Base-by-base conservation (phyloP, 2,329 filamentous ascomycete genomes). In the Phoma herbarum region DNA sequence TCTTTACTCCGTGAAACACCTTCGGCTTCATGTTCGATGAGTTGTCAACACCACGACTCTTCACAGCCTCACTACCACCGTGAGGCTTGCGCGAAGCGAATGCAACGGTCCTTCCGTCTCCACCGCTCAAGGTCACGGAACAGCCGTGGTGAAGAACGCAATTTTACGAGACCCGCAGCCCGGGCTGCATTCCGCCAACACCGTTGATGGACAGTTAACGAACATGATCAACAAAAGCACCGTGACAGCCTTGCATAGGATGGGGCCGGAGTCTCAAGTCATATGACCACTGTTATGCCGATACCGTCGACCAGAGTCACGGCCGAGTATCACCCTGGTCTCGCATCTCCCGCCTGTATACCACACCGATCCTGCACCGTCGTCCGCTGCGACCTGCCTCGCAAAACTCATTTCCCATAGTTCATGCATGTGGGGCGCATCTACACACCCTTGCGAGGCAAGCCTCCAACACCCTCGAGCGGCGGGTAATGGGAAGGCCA, bases 341-440 rank as follows among this genome's bases (percentile, higher is more conserved):
- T 50, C 50, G 53, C 59, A 60, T 60, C 59, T 59, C 61, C 55
- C 59, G 61, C 39, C 37, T 22, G 46, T 20, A 33, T 20, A 33
- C 45, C 53, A 50, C 44, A 45, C 41, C 33, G 44, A 42, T 52
- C 26, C 45, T 59, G 25, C 45, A 28, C 35, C 44, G 43, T n/a
- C 42, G 47, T 28, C 49, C 31, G 18, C 18, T 59, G 41, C 45
- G 33, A 33, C 50, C 41, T 54, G 56, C 35, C 35, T 44, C 55
- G 47, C 45, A 41, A 11, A 48, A 35, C 52, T 63, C 61, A 63
- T 63, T 59, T 63, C 58, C 54, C 51, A 52, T 48, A 42, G 45
- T 57, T 60, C 52, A 60, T 58, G 53, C 57, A 20, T 62, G 49
- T 51, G 47, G 42, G 42, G 37, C 44, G 37, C 12, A 3, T 14